phyloP scores from a whole-genome alignment of 768 basidiomycete genomes.

The Phanerochaete sordida region DNA sequence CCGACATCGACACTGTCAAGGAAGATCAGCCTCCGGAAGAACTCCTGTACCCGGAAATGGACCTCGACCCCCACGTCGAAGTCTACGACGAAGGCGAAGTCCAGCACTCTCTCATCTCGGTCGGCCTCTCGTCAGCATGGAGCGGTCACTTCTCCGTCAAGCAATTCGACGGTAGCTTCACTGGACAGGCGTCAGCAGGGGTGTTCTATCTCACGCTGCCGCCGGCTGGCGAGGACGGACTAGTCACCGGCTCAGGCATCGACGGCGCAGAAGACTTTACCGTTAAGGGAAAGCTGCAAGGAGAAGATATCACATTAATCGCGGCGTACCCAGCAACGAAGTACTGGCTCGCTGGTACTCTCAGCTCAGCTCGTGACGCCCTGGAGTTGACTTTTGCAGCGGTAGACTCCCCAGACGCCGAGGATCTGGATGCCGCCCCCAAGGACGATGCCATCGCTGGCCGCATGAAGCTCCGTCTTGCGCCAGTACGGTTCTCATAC shows the following conservation, averaged over 20 bases:
- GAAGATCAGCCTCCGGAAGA: not conserved
- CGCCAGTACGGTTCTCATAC: not conserved
- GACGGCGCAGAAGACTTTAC: not conserved
- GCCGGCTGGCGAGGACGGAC: not conserved
- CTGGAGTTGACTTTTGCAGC: not conserved
- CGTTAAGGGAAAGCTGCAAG: not conserved
- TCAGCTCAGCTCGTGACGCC: not conserved
- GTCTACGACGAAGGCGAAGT: not conserved
- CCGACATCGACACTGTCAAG: not conserved
- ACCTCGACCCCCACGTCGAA: not conserved
- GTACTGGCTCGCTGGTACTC: not conserved
- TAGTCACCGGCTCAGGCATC: not conserved
- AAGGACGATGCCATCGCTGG: not conserved
- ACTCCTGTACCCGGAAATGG: not conserved
- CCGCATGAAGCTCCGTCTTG: not conserved
- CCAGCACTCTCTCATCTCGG: not conserved
- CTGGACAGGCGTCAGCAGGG: not conserved
- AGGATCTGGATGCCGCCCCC: no score
- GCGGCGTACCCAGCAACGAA: not conserved
- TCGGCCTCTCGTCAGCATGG: not conserved
- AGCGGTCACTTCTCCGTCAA: not conserved
- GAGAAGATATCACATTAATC: not conserved
- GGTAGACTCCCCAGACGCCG: no score
- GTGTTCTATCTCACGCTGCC: not conserved
- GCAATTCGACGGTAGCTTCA: not conserved